phyloP scores from a whole-genome alignment of 352 stramenopile genomes.

The Phytophthora quininea region DNA sequence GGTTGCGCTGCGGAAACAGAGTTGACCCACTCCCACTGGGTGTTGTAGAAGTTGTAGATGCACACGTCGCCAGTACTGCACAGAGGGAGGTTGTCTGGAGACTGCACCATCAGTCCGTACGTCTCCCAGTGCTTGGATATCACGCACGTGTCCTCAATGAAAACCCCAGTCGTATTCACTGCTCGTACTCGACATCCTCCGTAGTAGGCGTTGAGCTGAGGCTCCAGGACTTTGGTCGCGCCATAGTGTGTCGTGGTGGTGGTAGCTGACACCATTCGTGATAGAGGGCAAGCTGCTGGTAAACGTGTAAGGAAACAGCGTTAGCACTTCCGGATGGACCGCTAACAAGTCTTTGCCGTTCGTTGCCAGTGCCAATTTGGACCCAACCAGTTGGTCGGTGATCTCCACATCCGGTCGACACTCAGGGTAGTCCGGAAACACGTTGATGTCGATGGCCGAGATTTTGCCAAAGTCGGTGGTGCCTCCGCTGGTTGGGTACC shows the following conservation, averaged over 20 bases:
- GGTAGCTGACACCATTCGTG: slow-evolving; percentile 2
- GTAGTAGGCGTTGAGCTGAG: slow-evolving; percentile 26
- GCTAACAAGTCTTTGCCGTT: slow-evolving; percentile 17
- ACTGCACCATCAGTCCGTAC: slow-evolving; percentile 32
- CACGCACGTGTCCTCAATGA: slow-evolving; percentile 21
- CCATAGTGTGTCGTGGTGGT: slow-evolving; percentile 9
- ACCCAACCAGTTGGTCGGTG: slow-evolving; percentile 5
- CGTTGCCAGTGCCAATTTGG: slow-evolving; percentile 23
- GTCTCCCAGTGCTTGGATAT: slow-evolving; percentile 11
- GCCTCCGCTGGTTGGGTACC: slow-evolving; percentile 12
- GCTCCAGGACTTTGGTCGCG: slow-evolving; percentile 6
- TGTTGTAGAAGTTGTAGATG: slow-evolving; percentile 31
- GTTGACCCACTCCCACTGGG: not conserved
- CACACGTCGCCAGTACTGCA: slow-evolving; percentile 24
- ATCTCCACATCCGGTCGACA: slow-evolving; percentile 15
- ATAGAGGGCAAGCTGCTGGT: slow-evolving; percentile 17
- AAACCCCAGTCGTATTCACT: slow-evolving; percentile 28
- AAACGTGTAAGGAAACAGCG: slow-evolving; percentile 33
- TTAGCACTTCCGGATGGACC: slow-evolving; percentile 21
- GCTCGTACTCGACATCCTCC: slow-evolving; percentile 23
- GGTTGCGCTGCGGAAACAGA: not conserved
- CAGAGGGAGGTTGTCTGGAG: slow-evolving; percentile 27
- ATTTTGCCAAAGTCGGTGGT: slow-evolving; percentile 20
- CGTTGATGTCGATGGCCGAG: slow-evolving; percentile 14
- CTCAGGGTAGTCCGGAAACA: slow-evolving; percentile 31